phyloP scores from a whole-genome alignment of 805 yeast species.

The Wickerhamiella musiphila region DNA sequence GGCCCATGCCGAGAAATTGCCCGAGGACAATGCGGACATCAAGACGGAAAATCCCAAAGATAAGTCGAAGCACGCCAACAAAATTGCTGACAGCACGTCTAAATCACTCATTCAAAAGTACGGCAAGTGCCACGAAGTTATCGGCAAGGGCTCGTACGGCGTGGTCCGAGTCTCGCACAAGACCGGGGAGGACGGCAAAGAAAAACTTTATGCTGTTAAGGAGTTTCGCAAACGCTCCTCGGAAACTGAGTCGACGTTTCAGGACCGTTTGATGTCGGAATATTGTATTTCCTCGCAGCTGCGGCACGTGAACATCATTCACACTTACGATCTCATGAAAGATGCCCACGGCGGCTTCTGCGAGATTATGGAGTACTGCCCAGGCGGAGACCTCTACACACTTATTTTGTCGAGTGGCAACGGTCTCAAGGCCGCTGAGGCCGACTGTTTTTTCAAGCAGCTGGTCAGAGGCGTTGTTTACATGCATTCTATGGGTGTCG shows the following conservation, averaged over 20 bases:
- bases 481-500: conserved; percentile 82
- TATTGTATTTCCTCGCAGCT: conserved; percentile 71
- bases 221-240: conserved; percentile 47
- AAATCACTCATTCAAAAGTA: conserved; percentile 66
- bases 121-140: conserved; percentile 86
- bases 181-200: conserved; percentile 23
- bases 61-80: background rate
- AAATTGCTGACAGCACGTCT: conserved; percentile 18
- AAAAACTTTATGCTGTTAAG: conserved; percentile 51
- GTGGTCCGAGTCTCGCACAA: conserved; percentile 77
- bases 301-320: conserved; percentile 59
- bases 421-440: conserved; percentile 43
- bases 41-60: too few relatives aligned
- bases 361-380: conserved; percentile 92
- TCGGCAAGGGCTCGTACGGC: conserved; percentile 91
- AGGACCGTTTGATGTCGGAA: conserved; percentile 70
- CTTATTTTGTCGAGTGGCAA: conserved; percentile 36
- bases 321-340: conserved; percentile 64
- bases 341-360: conserved; percentile 55
- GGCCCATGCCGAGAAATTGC: background rate
- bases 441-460: conserved; percentile 84
- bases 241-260: conserved; percentile 40
- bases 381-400: conserved; percentile 65
- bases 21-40: conserved; percentile 5
- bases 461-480: conserved; percentile 63